These are phyloP conservation scores for Jaapia argillacea DNA, from an alignment of 768 basidiomycete species.

Conservation along the genomic window DNA sequence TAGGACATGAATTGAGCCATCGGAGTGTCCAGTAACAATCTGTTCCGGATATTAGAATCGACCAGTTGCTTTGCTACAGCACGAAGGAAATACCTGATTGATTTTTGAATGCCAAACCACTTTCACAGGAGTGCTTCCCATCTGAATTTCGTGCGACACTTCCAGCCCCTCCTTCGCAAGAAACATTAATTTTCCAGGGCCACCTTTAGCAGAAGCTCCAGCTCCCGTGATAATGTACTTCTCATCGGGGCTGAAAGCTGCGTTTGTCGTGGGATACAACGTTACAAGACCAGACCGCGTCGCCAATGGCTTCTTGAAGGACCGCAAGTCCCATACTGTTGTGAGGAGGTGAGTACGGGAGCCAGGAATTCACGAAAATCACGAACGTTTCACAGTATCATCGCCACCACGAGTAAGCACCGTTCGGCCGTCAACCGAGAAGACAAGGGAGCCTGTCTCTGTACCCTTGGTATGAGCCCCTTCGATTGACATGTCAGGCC, in stretches of 20 bases:
- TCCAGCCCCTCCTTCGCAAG: conserved; percentile 62
- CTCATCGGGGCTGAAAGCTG: conserved; percentile 92
- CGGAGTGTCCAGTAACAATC: conserved; percentile 84
- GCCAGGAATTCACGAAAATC: conserved; percentile 1
- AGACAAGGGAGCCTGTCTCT: conserved; percentile 80
- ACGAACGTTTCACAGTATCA: conserved; percentile 90
- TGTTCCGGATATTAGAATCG: conserved; percentile 19
- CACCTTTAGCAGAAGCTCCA: conserved; percentile 56
- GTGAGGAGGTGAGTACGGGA: conserved; percentile 39
- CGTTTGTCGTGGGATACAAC: conserved; percentile 87
- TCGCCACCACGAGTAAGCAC: conserved; percentile 88
- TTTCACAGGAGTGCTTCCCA: conserved; percentile 77
- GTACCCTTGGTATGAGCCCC: conserved; percentile 81
- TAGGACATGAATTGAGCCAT: conserved; percentile 79
- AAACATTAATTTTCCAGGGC: conserved; percentile 63
- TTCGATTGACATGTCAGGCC: conserved; percentile 81
- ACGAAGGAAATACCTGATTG: conserved; percentile 54
- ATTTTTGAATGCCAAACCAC: conserved; percentile 95
- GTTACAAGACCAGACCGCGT: conserved; percentile 56
- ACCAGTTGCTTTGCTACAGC: neutral
- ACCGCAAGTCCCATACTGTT: conserved; percentile 88
- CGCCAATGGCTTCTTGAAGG: conserved; percentile 83
- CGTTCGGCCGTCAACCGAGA: conserved; percentile 81
- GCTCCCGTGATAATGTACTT: conserved; percentile 81
- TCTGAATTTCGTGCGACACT: conserved; percentile 53